Conservation (phyloP, 108 stramenopile species). For the Skeletonema marinoi region DNA sequence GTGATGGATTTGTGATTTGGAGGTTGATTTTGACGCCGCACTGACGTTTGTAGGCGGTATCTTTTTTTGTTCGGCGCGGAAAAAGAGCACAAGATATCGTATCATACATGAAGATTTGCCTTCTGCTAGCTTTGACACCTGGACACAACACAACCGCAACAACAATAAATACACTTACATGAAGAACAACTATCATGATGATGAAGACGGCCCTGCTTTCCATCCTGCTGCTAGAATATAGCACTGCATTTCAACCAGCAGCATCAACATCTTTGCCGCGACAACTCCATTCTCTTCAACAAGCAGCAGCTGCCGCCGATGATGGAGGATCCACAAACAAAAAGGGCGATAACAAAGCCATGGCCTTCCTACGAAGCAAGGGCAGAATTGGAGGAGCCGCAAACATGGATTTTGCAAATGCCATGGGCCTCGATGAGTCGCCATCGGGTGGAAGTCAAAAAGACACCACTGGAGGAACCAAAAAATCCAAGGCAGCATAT, state of each 20-base stretch:
- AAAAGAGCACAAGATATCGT: too few relatives aligned
- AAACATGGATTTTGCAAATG: slow-evolving; percentile 71
- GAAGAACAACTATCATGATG: not conserved
- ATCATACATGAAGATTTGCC: too few relatives aligned
- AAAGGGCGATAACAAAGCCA: slow-evolving; percentile 68
- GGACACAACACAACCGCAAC: too few relatives aligned
- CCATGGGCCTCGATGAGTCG: slow-evolving; percentile 77
- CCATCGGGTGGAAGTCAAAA: slow-evolving; percentile 45
- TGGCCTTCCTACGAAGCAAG: slow-evolving; percentile 70
- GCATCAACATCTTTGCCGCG: not conserved
- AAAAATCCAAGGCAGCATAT: slow-evolving; percentile 64
- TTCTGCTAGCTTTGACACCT: too few relatives aligned
- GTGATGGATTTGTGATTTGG: too few relatives aligned
- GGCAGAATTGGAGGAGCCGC: slow-evolving; percentile 69
- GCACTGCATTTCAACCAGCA: slow-evolving; percentile 10
- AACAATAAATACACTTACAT: too few relatives aligned
- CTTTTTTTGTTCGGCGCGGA: not conserved
- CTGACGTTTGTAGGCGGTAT: not conserved
- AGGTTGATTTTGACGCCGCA: not conserved
- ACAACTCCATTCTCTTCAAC: not conserved
- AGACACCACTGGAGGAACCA: not conserved
- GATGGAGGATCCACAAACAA: slow-evolving; percentile 7
- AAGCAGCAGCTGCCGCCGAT: not conserved
- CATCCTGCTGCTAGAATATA: not conserved
- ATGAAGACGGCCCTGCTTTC: not conserved